A percentile compares a stretch with the other conserved stretches of the same genome.
These are phyloP conservation scores for Metschnikowia hibisci DNA, from an alignment of 805 yeast genomes.

Conservation along the genomic window DNA sequence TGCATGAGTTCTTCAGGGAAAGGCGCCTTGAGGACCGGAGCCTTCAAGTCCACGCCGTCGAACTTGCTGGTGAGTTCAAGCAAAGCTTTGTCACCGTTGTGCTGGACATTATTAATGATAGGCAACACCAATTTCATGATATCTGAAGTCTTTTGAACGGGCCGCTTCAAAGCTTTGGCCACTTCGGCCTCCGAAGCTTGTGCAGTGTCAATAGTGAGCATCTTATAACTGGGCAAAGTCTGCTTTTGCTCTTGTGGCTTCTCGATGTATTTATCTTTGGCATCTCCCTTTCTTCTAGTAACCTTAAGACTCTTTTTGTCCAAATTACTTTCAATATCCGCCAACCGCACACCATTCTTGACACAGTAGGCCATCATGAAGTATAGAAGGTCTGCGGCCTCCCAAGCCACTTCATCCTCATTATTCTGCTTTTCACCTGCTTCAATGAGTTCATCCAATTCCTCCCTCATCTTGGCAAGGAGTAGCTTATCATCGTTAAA, in stretches of 20 bases:
- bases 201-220: constrained; percentile 44
- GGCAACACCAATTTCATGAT: constrained; percentile 92
- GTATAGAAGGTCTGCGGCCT: constrained; percentile 84
- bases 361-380: constrained; percentile 52
- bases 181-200: constrained; percentile 43
- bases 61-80: constrained; percentile 88
- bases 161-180: constrained; percentile 70
- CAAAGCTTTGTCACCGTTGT: constrained; percentile 80
- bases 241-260: constrained; percentile 10
- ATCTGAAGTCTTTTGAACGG: constrained; percentile 91
- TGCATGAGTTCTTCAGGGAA: constrained; percentile 75
- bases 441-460: constrained; percentile 91
- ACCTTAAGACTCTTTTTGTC: constrained; percentile 82
- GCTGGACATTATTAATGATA: constrained; percentile 72
- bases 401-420: constrained; percentile 75
- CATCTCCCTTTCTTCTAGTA: constrained; percentile 93
- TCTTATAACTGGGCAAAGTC: constrained; percentile 33
- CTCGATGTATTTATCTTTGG: constrained; percentile 67
- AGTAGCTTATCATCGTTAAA: constrained; percentile 74
- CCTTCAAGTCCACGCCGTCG: constrained; percentile 69
- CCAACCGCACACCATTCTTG: constrained; percentile 71
- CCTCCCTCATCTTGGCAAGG: constrained; percentile 87
- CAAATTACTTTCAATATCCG: constrained; percentile 80
- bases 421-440: constrained; percentile 50
- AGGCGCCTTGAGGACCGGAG: constrained; percentile 85